Evolutionary conservation across 257 asterid species (phyloP).

Genomic region (Petunia axillaris): DNA sequence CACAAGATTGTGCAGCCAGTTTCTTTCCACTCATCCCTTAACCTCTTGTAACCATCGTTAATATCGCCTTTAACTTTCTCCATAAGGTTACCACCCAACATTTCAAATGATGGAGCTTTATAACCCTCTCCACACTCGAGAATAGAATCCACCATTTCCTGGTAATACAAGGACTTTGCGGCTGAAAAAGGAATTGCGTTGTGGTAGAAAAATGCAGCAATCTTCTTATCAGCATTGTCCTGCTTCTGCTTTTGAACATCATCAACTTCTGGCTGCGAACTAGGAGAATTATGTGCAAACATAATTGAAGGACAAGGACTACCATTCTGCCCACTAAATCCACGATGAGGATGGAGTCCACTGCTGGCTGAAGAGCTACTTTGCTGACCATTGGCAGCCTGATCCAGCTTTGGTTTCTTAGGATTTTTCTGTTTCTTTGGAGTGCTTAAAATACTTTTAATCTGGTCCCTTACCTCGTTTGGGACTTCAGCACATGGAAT

Average conservation of each 20-base stretch:
- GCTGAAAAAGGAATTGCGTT: conserved; percentile 48
- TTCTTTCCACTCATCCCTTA: conserved; percentile 46
- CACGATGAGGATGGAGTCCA: conserved; percentile 37
- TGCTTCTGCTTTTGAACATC: conserved; percentile 40
- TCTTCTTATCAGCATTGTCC: conserved; percentile 49
- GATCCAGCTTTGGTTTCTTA: conserved; percentile 46
- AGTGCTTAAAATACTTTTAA: conserved; percentile 38
- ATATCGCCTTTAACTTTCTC: conserved; percentile 41
- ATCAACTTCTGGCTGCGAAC: conserved; percentile 31
- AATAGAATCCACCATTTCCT: conserved; percentile 48
- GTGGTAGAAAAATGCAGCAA: conserved; percentile 50
- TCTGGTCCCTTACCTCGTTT: conserved; percentile 38
- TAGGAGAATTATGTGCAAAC: conserved; percentile 34
- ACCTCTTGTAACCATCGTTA: conserved; percentile 25
- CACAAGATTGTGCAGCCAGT: conserved; percentile 52
- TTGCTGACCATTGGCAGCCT: conserved; percentile 37
- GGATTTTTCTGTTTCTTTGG: conserved; percentile 44
- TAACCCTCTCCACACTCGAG: conserved; percentile 47
- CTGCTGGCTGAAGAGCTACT: conserved; percentile 53
- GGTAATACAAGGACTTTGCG: conserved; percentile 40
- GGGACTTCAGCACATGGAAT: conserved; percentile 52
- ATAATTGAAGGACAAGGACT: conserved; percentile 41
- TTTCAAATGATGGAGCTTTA: conserved; percentile 44
- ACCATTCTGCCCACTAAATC: conserved; percentile 41
- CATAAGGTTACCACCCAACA: conserved; percentile 37